Evolutionary conservation across 176 grass and related monocot genomes (phyloP), one percentile per base, ranked within the genome.

Genomic region (Melocanna baccifera): DNA sequence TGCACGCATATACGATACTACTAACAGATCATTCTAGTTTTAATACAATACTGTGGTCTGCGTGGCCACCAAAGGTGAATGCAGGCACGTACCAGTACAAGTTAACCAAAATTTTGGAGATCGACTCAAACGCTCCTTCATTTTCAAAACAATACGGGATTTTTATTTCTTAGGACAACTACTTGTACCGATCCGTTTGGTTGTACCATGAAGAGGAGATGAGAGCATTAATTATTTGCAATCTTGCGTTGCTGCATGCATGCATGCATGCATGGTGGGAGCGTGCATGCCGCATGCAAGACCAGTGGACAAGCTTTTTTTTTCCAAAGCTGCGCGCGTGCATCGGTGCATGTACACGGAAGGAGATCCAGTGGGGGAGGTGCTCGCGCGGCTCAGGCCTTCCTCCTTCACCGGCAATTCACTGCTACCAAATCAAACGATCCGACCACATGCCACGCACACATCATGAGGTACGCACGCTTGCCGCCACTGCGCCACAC

Each of bases 221-320:
- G 8, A 57, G 53, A 57, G 20, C 20, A n/a, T n/a, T 55, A 57
- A n/a, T n/a, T 55, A 57, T 57, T 23, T 57, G 22, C 22, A 11
- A 3, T 4, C 11, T 23, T n/a, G 20, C 55, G n/a, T 57, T n/a
- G 1, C 9, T 57, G 20, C 55, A 57, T 57, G 55, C 55, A 57
- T 57, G 53, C 7, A 3, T 57, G 59, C 32, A 57, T 41, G 40
- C 18, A 52, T 46, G 13, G 15, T 64, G n/a, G 16, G 19, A 56
- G 72, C n/a, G 48, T 56, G 62, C 78, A 22, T 52, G 45, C 43
- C 63, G 46, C 84, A 63, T 39, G 84, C 74, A 70, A 46, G 52
- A 66, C 22, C 22, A n/a, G 39, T 46, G n/a, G 28, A 22, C 43
- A 22, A 58, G 15, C 36, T 65, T 87, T 80, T 74, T 56, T 4